These are phyloP conservation scores for Aeminium ludgeri DNA, from an alignment of 495 filamentous ascomycete species.

Conservation along the genomic window DNA sequence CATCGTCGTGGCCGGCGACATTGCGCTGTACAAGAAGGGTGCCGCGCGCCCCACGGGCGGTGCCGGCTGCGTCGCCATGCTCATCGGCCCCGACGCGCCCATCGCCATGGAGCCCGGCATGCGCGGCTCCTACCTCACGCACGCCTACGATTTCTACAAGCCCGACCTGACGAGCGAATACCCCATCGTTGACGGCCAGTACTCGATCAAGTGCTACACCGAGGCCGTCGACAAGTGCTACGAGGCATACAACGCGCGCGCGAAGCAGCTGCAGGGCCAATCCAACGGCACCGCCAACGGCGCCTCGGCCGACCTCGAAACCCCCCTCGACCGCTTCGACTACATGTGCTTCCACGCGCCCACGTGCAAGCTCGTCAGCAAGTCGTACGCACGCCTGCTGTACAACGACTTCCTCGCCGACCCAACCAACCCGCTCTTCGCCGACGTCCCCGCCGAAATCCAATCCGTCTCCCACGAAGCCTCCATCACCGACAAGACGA, in stretches of 20 bases:
- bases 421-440: conserved; percentile 61
- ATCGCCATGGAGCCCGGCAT: conserved; percentile 83
- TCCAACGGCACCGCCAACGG: conserved; percentile 42
- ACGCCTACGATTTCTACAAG: conserved; percentile 99
- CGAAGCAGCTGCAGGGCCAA: conserved; percentile 45
- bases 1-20: conserved; percentile 88
- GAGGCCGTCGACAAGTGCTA: conserved; percentile 92
- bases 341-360: conserved; percentile 92
- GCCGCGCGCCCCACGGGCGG: conserved; percentile 89
- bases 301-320: conserved; percentile 38
- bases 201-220: conserved; percentile 87
- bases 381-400: conserved; percentile 84
- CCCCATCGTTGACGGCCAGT: conserved; percentile 91
- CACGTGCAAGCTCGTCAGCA: conserved; percentile 92
- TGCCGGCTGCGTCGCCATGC: conserved; percentile 84
- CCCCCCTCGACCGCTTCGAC: conserved; percentile 80
- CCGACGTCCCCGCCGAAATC: conserved; percentile 72
- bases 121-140: conserved; percentile 79
- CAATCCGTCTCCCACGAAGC: conserved; percentile 68
- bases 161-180: conserved; percentile 96
- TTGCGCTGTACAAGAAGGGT: conserved; percentile 95
- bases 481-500: conserved; percentile 77
- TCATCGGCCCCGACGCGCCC: conserved; percentile 85
- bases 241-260: conserved; percentile 80
- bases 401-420: conserved; percentile 90